phyloP scores from a whole-genome alignment of 179 eudicot genomes.

The Sideroxylon spinosum region DNA sequence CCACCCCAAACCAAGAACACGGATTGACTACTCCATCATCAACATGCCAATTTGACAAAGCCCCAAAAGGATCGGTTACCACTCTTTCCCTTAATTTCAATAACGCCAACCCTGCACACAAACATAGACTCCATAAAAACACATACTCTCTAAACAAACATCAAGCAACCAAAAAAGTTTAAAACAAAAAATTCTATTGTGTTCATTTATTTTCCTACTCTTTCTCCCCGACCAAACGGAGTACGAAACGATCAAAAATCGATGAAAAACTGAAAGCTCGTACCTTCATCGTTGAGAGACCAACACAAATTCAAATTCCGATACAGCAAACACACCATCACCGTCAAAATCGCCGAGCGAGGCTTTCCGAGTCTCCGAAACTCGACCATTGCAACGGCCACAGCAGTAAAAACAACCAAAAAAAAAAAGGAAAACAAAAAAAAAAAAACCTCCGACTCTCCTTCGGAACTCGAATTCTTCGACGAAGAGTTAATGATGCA shows the following conservation, averaged over 20 bases:
- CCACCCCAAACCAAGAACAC: constrained; percentile 80
- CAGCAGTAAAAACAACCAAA: constrained; percentile 7
- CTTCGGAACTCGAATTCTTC: constrained; percentile 3
- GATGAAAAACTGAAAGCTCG: background rate
- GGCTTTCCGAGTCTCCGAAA: constrained; percentile 29
- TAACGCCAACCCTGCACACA: constrained; percentile 57
- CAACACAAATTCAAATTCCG: constrained; percentile 29
- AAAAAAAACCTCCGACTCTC: constrained; percentile 8
- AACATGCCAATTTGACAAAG: constrained; percentile 60
- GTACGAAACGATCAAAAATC: background rate
- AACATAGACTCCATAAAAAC: background rate
- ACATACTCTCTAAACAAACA: background rate
- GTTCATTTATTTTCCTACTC: background rate
- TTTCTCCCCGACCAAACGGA: background rate
- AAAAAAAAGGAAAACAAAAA: background rate
- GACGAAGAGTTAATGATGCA: background rate
- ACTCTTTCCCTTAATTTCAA: constrained; percentile 54
- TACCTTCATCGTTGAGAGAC: constrained; percentile 79
- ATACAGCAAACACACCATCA: constrained; percentile 25
- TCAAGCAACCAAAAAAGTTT: background rate
- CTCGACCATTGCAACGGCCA: constrained; percentile 34
- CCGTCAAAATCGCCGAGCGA: constrained; percentile 27
- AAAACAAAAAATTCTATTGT: background rate
- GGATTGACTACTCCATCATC: constrained; percentile 47
- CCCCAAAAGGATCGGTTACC: constrained; percentile 66